Percentiles rank a stretch among this genome's conserved stretches.
phyloP scores from a whole-genome alignment of 1,139 yeast genomes.

The Eremothecium gossypii region DNA sequence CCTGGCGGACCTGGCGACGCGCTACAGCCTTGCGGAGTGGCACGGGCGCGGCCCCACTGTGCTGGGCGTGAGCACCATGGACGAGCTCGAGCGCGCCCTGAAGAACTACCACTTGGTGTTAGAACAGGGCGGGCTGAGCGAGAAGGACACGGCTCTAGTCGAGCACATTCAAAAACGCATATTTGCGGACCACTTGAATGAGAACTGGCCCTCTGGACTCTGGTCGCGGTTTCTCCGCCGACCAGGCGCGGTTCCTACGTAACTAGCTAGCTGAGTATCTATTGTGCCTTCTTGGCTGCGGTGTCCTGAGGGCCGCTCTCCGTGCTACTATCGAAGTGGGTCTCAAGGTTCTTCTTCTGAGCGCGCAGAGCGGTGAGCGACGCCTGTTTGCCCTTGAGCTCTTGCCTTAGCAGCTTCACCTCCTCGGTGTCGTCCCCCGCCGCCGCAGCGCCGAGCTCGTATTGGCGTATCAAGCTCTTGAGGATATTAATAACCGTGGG shows the following conservation, averaged over 20 bases:
- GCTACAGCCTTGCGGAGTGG: slow-evolving; percentile 66
- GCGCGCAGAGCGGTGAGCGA: slow-evolving; percentile 44
- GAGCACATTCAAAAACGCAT: slow-evolving; percentile 38
- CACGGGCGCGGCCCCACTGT: slow-evolving; percentile 48
- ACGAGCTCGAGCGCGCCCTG: slow-evolving; percentile 59
- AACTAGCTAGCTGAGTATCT: not conserved
- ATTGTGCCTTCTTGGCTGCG: slow-evolving; percentile 5
- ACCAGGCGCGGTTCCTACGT: no score
- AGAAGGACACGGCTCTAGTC: slow-evolving; percentile 38
- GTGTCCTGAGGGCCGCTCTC: slow-evolving; percentile 14
- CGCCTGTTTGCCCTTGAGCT: slow-evolving; percentile 33
- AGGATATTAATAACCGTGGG: slow-evolving; percentile 49
- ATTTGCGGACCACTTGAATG: slow-evolving; percentile 49
- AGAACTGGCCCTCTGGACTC: slow-evolving; percentile 68
- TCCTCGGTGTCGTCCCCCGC: slow-evolving; percentile 30
- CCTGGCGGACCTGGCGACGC: slow-evolving; percentile 71
- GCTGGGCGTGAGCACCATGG: slow-evolving; percentile 57
- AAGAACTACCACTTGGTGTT: slow-evolving; percentile 45
- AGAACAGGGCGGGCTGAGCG: slow-evolving; percentile 30
- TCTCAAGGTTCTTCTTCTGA: slow-evolving; percentile 47
- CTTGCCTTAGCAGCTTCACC: slow-evolving; percentile 36
- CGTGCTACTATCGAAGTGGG: slow-evolving; percentile 41
- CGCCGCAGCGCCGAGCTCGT: slow-evolving; percentile 32
- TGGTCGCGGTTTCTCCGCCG: no score
- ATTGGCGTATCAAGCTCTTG: slow-evolving; percentile 50